A percentile compares a stretch with the other conserved stretches of the same genome.
phyloP scores from a whole-genome alignment of 345 rosid species.

The Citrus glauca region DNA sequence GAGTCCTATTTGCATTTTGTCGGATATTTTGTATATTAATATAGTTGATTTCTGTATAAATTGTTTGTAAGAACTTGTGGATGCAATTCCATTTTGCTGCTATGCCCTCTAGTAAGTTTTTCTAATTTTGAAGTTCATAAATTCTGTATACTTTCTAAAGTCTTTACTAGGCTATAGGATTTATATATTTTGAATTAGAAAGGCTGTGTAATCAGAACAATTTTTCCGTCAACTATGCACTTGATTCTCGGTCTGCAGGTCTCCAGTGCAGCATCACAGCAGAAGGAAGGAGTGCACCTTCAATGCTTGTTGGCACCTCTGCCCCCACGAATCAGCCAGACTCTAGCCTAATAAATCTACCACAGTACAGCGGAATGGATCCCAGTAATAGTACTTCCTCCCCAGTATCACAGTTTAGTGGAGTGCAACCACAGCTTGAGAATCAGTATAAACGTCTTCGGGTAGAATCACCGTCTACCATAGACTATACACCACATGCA shows the following conservation, averaged over 20 bases:
- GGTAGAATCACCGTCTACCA: background rate
- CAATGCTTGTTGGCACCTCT: background rate
- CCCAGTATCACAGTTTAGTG: background rate
- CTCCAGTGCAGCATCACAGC: background rate
- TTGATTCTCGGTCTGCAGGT: background rate
- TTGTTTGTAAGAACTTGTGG: background rate
- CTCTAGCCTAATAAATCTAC: background rate
- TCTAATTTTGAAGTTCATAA: background rate
- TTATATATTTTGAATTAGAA: no score
- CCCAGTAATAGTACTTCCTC: background rate
- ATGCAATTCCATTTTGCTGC: background rate
- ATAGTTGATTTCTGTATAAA: no score
- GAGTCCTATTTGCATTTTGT: background rate
- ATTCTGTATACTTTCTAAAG: background rate
- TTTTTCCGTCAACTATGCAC: background rate
- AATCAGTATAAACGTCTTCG: slow-evolving; percentile 19
- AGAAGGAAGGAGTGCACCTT: slow-evolving; percentile 3
- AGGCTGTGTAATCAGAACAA: background rate
- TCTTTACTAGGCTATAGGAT: background rate
- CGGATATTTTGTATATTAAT: no score
- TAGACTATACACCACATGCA: background rate
- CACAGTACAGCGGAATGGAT: background rate
- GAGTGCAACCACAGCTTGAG: background rate
- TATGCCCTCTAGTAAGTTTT: background rate
- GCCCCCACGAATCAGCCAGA: background rate